Base-by-base conservation (phyloP, 1,284 basidiomycete species). In the Neolentinus lepideus region DNA sequence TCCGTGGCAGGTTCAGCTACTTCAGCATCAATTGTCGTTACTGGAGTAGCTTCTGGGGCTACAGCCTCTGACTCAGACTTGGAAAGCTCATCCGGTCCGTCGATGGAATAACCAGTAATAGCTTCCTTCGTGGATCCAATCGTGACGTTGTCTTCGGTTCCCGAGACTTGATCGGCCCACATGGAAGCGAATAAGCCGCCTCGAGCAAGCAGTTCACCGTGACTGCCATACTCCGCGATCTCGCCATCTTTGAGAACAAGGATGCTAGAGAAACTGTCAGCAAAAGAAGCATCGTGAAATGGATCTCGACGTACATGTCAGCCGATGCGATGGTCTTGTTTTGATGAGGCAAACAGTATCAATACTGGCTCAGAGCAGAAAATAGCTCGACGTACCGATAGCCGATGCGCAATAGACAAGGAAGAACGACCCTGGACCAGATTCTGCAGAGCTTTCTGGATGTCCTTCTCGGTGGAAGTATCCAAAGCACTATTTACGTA, bases 401-500 rank as follows among this genome's bases (percentile, higher is more conserved):
- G 73, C 45, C 90, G 79, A 67, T 89, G 87, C 16, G 92, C 88
- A 69, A 92, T 87, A 52, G 89, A 89, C 60, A 95, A 67, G 31
- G 84, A 85, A 19, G 88, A 85, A 58, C 88, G 79, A 53, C 84
- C 87, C 63, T 80, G 73, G 56, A 81, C 83, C 27, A 88, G 78
- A 62, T 85, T 85, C 63, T 86, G 85, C 52, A 92, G 75, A 10
- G 89, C 88, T 61, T 85, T 87, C 67, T 94, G 92, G 58, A 95
- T 90, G 63, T 90, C 83, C 58, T 88, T 86, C 68, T 93, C 90
- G 1, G 90, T 92, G 6, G 84, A 84, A 2, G 90, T 92, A 68
- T 93, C 90, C 59, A 93, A 70, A 19, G 89, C 89, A 61, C 86
- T 88, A 47, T 54, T 54, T 43, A 57, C 33, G 57, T 47, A 52